Percentiles rank a stretch among this genome's conserved stretches.
Conservation (phyloP, 169 alveolate species). For the Eimeria maxima region DNA sequence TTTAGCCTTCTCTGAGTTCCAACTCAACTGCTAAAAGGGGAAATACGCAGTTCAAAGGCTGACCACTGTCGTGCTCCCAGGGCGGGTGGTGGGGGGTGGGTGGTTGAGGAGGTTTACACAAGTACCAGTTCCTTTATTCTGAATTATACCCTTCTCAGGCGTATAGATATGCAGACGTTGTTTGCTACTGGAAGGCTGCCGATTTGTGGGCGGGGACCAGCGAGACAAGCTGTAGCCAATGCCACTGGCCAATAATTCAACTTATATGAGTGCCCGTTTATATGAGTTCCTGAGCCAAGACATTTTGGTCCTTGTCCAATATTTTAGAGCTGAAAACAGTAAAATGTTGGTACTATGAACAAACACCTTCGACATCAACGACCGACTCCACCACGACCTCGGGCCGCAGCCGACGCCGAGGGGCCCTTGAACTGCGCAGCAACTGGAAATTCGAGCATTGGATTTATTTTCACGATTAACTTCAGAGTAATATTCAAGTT, state of each 20-base stretch:
- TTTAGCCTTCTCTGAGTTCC: no score
- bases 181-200: background rate
- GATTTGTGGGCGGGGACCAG: background rate
- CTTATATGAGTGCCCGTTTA: no score
- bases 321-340: background rate
- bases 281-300: background rate
- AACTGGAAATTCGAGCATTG: background rate
- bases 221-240: background rate
- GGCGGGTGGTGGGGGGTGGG: no score
- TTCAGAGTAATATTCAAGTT: background rate
- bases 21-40: no score
- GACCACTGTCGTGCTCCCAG: no score
- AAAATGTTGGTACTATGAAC: background rate
- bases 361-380: background rate
- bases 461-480: background rate
- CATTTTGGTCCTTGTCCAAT: background rate
- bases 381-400: slow-evolving; percentile 9
- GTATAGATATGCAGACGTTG: background rate
- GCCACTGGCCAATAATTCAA: background rate
- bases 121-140: no score
- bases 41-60: no score
- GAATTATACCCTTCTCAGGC: background rate
- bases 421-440: background rate
- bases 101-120: no score
- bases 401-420: slow-evolving; percentile 58